Evolutionary conservation across 192 early-diverging fungal genomes (phyloP), one percentile per base, ranked within the genome.

Genomic region (Borealophlyctis nickersoniae): DNA sequence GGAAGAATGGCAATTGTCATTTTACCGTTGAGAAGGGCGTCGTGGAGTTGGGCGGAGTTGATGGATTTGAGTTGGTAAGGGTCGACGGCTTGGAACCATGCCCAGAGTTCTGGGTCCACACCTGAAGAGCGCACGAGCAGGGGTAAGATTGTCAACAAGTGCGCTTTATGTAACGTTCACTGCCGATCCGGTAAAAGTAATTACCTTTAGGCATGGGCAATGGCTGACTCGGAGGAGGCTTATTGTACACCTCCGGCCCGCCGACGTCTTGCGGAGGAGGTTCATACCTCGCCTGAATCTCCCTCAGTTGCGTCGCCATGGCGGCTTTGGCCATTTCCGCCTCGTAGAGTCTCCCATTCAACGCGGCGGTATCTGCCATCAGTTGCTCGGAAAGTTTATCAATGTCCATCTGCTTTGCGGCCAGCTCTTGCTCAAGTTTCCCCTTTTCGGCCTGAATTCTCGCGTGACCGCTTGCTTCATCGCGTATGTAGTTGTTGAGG

Each of bases 31-130:
- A 49, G 36, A 32, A 68, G 28, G 31, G 59, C 59, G 22, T 61
- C 66, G 22, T 49, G 66, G 2, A 68, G 52, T 24, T 68, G 66
- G 4, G 52, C 66, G n/a, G 66, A 49, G 30, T 68, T 68, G 57
- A 68, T 68, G 0, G 49, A 30, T 36, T 68, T 52, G 28, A 68
- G 52, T 33, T 68, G 66, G 50, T 68, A 62, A 16, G 66, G 66
- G 58, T 68, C 66, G 24, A 61, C 66, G 16, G 22, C 22, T 1
- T 28, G 26, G 45, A 52, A 68, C 27, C 60, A 29, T 5, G 49
- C 24, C 66, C 66, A 68, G 11, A 68, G 35, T 23, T 68, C 58
- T 24, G 48, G 66, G 39, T 68, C 66, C 3, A 54, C 66, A 50
- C 66, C 39, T 45, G 39, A 19, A 7, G 39, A n/a, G n/a, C n/a